A percentile compares a stretch with the other conserved stretches of the same genome.
These are phyloP conservation scores for Coniella lustricola DNA, from an alignment of 2,329 filamentous ascomycete genomes.

Conservation along the genomic window DNA sequence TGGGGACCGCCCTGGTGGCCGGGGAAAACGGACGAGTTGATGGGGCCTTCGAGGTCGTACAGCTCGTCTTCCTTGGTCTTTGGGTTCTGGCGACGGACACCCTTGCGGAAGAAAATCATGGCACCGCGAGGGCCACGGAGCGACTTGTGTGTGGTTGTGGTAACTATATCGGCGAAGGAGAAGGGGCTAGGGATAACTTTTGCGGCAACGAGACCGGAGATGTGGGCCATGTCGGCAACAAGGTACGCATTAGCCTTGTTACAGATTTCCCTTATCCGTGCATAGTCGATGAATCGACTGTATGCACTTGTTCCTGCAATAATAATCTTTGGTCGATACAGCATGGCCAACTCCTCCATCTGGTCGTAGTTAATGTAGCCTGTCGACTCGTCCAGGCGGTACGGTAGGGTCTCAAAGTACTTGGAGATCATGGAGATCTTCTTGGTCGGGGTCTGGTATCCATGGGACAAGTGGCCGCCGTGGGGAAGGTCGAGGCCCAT, in stretches of 20 bases:
- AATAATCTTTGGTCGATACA: constrained; percentile 94
- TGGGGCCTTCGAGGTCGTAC: constrained; percentile 87
- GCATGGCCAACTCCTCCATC: constrained; percentile 75
- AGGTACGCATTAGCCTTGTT: constrained; percentile 91
- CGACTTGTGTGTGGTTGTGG: constrained; percentile 97
- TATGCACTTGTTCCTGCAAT: constrained; percentile 94
- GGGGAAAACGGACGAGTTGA: constrained; percentile 95
- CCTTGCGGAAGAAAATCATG: constrained; percentile 97
- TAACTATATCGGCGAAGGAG: constrained; percentile 85
- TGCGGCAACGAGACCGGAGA: constrained; percentile 87
- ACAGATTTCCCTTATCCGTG: constrained; percentile 81
- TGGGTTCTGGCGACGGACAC: constrained; percentile 71
- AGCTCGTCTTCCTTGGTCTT: constrained; percentile 80
- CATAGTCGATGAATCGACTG: constrained; percentile 92
- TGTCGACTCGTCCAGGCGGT: constrained; percentile 82
- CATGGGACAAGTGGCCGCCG: constrained; percentile 91
- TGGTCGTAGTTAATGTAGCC: constrained; percentile 93
- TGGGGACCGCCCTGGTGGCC: constrained; percentile 97
- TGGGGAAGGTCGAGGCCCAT: constrained; percentile 97
- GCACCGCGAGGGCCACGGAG: constrained; percentile 90
- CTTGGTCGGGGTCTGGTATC: constrained; percentile 89
- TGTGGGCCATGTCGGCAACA: constrained; percentile 93
- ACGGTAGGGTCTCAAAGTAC: constrained; percentile 97
- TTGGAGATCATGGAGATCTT: constrained; percentile 98
- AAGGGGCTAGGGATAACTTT: constrained; percentile 90